phyloP scores from a whole-genome alignment of 1,139 yeast genomes.

The Oligophagozyma castellii region DNA sequence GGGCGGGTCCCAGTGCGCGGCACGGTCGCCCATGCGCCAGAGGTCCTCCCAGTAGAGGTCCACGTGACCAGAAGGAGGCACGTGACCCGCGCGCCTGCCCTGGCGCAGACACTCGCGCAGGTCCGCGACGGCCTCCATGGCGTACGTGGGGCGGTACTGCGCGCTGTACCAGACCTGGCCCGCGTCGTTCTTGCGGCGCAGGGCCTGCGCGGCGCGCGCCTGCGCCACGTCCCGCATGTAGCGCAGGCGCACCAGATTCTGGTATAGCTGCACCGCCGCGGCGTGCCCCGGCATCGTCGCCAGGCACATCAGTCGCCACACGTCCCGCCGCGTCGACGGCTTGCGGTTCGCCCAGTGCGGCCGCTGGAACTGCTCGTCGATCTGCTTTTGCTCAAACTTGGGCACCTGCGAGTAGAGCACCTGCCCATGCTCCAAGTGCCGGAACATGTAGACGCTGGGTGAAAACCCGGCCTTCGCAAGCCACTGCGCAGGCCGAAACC shows the following conservation, averaged over 20 bases:
- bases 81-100: constrained; percentile 26
- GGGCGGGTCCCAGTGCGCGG: constrained; percentile 18
- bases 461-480: constrained; percentile 43
- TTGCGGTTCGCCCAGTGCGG: constrained; percentile 84
- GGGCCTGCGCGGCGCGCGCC: constrained; percentile 45
- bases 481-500: constrained; percentile 35
- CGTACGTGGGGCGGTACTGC: constrained; percentile 77
- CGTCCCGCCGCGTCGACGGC: constrained; percentile 66
- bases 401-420: constrained; percentile 82
- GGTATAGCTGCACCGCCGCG: constrained; percentile 59
- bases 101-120: constrained; percentile 54
- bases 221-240: constrained; percentile 51
- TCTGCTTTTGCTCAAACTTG: constrained; percentile 44
- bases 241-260: constrained; percentile 62
- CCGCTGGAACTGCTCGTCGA: constrained; percentile 54
- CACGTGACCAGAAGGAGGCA: constrained; percentile 1
- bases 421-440: constrained; percentile 82
- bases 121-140: constrained; percentile 90
- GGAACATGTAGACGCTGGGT: constrained; percentile 71
- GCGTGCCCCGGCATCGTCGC: constrained; percentile 55
- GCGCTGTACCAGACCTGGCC: constrained; percentile 80
- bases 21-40: constrained; percentile 67
- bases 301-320: constrained; percentile 88
- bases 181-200: constrained; percentile 61
- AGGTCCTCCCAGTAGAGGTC: constrained; percentile 63